These are phyloP conservation scores for Fusarium redolens DNA, from an alignment of 2,329 filamentous ascomycete species.

Conservation along the genomic window DNA sequence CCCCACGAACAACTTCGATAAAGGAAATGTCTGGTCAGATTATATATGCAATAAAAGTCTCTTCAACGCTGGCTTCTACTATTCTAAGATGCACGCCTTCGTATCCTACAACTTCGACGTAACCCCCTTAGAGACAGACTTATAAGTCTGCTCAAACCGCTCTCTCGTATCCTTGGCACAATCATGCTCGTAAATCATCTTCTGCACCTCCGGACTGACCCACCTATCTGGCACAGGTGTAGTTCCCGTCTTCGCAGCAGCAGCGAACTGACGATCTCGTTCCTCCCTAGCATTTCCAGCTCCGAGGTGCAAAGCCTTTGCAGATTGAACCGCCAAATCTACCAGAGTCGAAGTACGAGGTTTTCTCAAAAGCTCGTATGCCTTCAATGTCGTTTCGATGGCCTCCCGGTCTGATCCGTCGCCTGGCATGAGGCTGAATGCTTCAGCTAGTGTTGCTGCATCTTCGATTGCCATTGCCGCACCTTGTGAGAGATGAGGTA, in stretches of 20 bases:
- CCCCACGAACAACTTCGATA: no score
- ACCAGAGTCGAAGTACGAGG: conserved; percentile 7
- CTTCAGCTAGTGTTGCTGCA: background rate
- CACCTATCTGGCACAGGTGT: conserved; percentile 22
- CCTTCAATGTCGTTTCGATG: background rate
- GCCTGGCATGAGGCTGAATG: background rate
- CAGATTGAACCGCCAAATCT: conserved; percentile 4
- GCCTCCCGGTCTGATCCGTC: background rate
- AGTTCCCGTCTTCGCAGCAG: background rate
- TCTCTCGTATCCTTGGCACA: background rate
- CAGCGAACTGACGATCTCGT: conserved; percentile 11
- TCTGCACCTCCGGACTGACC: conserved; percentile 27
- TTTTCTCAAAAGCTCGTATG: conserved; percentile 3
- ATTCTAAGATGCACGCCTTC: no score
- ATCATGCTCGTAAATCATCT: conserved; percentile 30
- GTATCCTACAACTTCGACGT: background rate
- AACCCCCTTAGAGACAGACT: fast-evolving
- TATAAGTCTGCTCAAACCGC: background rate
- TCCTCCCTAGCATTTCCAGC: conserved; percentile 11
- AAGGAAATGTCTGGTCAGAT: fast-evolving
- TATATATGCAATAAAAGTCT: no score
- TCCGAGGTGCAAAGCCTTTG: background rate
- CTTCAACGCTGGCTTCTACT: no score
- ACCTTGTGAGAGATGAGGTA: conserved; percentile 14
- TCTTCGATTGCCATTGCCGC: conserved; percentile 26